Conservation (phyloP, 148 eudicot genomes). For the Rhododendron griersonianum region DNA sequence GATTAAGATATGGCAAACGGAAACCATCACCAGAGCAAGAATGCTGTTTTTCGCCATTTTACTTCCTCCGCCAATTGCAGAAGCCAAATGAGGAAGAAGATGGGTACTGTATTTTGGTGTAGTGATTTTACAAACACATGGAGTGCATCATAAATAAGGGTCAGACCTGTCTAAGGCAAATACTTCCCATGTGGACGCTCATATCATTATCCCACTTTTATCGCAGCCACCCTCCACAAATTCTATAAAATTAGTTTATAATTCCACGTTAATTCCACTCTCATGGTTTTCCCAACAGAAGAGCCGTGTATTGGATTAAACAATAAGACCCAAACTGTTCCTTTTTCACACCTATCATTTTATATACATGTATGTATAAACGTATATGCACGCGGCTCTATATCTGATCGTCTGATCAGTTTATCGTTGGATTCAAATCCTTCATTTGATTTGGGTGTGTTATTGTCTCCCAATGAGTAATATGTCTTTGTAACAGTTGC, state of each 20-base stretch:
- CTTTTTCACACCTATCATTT: not conserved
- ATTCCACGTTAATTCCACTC: not conserved
- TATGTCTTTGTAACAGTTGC: not conserved
- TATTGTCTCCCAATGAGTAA: no score
- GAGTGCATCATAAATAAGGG: no score
- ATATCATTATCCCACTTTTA: not conserved
- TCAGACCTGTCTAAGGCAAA: no score
- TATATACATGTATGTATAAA: no score
- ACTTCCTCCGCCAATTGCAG: not conserved
- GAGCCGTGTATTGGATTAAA: not conserved
- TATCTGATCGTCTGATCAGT: no score
- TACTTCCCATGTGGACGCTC: no score
- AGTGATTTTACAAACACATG: not conserved
- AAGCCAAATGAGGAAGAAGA: not conserved
- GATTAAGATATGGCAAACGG: constrained; percentile 19
- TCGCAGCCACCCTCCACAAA: not conserved
- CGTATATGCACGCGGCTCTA: no score
- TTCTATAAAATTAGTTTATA: not conserved
- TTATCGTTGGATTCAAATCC: no score
- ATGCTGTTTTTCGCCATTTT: constrained; percentile 24
- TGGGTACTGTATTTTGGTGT: not conserved
- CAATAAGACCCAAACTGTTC: not conserved
- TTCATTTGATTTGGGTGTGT: no score
- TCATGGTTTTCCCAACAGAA: not conserved
- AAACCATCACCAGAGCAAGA: constrained; percentile 14